Percentiles rank a stretch among this genome's conserved stretches.
Evolutionary conservation across 1,139 yeast species (phyloP).

Genomic region (Zygoascus sp.): DNA sequence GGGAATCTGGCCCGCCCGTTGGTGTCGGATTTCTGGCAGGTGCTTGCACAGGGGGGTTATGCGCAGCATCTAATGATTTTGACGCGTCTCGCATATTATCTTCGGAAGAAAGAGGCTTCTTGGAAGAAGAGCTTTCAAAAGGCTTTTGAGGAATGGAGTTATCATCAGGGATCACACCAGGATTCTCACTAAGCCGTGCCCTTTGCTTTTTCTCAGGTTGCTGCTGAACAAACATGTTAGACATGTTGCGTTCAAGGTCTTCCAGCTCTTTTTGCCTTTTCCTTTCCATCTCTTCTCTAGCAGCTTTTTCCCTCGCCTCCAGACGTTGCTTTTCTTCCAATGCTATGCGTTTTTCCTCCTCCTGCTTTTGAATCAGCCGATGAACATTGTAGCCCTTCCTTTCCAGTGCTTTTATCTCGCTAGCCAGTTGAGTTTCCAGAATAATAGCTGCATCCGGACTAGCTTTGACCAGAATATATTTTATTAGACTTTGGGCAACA

Average conservation of each 20-base stretch:
- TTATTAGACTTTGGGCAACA: conserved; percentile 35
- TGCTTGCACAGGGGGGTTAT: too few species aligned
- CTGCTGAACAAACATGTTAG: neutral
- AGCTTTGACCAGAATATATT: conserved; percentile 29
- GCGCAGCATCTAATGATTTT: too few species aligned
- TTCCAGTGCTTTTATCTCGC: conserved; percentile 32
- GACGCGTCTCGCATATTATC: too few species aligned
- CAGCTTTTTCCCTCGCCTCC: neutral
- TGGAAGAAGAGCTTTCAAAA: too few species aligned
- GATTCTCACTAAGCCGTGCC: neutral
- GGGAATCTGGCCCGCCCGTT: too few species aligned
- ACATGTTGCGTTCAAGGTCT: neutral
- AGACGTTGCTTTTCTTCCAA: neutral
- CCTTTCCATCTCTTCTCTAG: neutral
- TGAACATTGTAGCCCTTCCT: conserved; percentile 40
- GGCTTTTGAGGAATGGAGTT: too few species aligned
- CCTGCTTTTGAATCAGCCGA: conserved; percentile 29
- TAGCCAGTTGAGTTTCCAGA: conserved; percentile 35
- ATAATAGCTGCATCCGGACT: conserved; percentile 39
- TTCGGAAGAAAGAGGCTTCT: too few species aligned
- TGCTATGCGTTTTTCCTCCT: conserved; percentile 16
- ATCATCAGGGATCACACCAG: too few species aligned
- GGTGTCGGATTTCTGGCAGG: too few species aligned
- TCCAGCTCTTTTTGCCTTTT: neutral
- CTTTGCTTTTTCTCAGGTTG: neutral